phyloP scores from a whole-genome alignment of 805 yeast species.

The Ogataea nonfermentans region DNA sequence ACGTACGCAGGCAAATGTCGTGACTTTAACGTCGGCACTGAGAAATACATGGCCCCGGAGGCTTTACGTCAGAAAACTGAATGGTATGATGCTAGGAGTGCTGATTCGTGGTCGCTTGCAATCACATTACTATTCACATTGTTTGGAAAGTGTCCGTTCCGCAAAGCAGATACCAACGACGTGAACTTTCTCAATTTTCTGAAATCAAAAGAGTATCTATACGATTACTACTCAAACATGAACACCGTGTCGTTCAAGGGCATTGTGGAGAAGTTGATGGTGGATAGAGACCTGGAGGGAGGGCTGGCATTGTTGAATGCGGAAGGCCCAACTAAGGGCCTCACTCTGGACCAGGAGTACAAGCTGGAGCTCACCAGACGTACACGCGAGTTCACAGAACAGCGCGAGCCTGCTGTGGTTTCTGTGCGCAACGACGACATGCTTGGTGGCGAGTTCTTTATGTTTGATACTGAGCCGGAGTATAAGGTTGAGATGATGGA shows the following conservation, averaged over 20 bases:
- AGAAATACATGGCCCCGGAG: slow-evolving; percentile 60
- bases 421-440: slow-evolving; percentile 10
- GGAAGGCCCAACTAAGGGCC: slow-evolving; percentile 36
- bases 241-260: slow-evolving; percentile 41
- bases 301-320: slow-evolving; percentile 32
- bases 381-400: slow-evolving; percentile 3
- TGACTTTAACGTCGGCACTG: slow-evolving; percentile 52
- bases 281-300: slow-evolving; percentile 39
- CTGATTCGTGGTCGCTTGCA: slow-evolving; percentile 59
- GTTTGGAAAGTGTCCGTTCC: slow-evolving; percentile 54
- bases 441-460: slow-evolving; percentile 32
- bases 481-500: slow-evolving; percentile 21
- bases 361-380: slow-evolving; percentile 25
- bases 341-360: slow-evolving; percentile 47
- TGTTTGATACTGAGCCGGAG: slow-evolving; percentile 37
- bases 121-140: slow-evolving; percentile 48
- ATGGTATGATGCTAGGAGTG: slow-evolving; percentile 41
- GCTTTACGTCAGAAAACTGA: slow-evolving; percentile 23
- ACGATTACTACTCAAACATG: slow-evolving; percentile 49
- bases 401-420: slow-evolving; percentile 8
- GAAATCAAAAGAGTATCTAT: slow-evolving; percentile 40
- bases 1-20: slow-evolving; percentile 35
- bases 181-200: slow-evolving; percentile 44
- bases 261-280: slow-evolving; percentile 40
- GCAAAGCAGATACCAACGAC: slow-evolving; percentile 39